Evolutionary conservation across 2,329 filamentous ascomycete genomes (phyloP), one percentile per base, ranked within the genome.

Genomic region (Ophiostoma perfectum): DNA sequence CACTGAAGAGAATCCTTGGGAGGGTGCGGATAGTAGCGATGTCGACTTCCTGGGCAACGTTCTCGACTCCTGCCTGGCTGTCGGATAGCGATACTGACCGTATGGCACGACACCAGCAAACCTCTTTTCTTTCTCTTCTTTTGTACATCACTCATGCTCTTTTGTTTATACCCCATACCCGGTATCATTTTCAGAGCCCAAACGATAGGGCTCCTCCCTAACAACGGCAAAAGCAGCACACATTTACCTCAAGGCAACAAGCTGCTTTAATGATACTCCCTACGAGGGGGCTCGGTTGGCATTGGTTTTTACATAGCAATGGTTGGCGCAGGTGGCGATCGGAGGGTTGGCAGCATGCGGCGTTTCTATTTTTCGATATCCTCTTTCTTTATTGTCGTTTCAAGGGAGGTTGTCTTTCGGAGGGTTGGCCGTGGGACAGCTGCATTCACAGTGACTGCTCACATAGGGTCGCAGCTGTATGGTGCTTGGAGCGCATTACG

Each of bases 1-100:
- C 74, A 76, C 76, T 5, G 85, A 88, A 72, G 77, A 78, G 76
- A 27, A 80, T n/a, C 81, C 81, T 72, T 90, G 88, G 88, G 86
- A 88, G 64, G 88, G 88, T 2, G 83, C 83, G 52, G 83, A 84
- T 64, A 71, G 73, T 2, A 76, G 80, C 42, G 86, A 88, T 71
- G 80, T 80, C 73, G 78, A 81, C 64, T 77, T 81, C 67, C 78
- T 90, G 39, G 83, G 89, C 72, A 78, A 76, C 55, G 80, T 89
- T 16, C 78, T 89, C 66, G 85, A 87, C 70, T 84, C 83, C 3
- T 83, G 83, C 70, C 77, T 87, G 45, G 80, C 81, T 7, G 83
- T 82, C 68, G 79, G 78, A 58, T 81, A 41, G 18, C 6, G 4
- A 39, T 6, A 52, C 58, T n/a, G 58, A 9, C 7, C 8, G 42